A percentile compares a stretch with the other conserved stretches of the same genome.
Evolutionary conservation across 148 eudicot genomes (phyloP).

Genomic region (Mesembryanthemum crystallinum): DNA sequence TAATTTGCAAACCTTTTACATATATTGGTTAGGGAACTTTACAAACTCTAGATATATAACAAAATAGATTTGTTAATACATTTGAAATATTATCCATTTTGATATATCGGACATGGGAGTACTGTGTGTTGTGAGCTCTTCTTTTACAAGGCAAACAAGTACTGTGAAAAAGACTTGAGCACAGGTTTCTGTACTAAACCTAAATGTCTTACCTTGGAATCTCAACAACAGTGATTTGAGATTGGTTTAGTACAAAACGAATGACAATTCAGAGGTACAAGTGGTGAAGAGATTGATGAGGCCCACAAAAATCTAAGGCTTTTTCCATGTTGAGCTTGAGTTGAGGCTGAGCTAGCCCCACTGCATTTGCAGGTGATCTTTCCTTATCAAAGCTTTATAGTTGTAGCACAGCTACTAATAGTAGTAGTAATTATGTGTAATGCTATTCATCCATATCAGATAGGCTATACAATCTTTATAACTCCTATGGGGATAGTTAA

Average conservation of each 20-base stretch:
- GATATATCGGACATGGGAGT: too few relatives aligned
- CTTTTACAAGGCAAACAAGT: background rate
- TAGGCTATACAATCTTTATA: too few relatives aligned
- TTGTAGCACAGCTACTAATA: background rate
- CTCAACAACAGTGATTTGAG: conserved; percentile 6
- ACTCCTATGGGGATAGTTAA: too few relatives aligned
- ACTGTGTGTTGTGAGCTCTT: background rate
- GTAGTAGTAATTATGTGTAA: too few relatives aligned
- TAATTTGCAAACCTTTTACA: too few relatives aligned
- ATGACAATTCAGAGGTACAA: conserved; percentile 10
- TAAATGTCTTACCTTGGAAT: conserved; percentile 6
- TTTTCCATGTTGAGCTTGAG: background rate
- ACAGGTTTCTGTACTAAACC: background rate
- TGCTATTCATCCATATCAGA: too few relatives aligned
- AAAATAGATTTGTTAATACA: too few relatives aligned
- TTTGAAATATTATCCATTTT: too few relatives aligned
- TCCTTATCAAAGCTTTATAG: background rate
- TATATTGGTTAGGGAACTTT: too few relatives aligned
- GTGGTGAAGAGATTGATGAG: background rate
- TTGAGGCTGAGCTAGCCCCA: too few relatives aligned
- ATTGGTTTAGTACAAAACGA: conserved; percentile 12
- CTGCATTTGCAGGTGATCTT: background rate
- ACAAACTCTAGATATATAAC: too few relatives aligned
- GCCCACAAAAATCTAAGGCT: conserved; percentile 13
- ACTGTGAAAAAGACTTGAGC: background rate